Base-by-base conservation (phyloP, 768 basidiomycete species). In the Lenzites betulinus region DNA sequence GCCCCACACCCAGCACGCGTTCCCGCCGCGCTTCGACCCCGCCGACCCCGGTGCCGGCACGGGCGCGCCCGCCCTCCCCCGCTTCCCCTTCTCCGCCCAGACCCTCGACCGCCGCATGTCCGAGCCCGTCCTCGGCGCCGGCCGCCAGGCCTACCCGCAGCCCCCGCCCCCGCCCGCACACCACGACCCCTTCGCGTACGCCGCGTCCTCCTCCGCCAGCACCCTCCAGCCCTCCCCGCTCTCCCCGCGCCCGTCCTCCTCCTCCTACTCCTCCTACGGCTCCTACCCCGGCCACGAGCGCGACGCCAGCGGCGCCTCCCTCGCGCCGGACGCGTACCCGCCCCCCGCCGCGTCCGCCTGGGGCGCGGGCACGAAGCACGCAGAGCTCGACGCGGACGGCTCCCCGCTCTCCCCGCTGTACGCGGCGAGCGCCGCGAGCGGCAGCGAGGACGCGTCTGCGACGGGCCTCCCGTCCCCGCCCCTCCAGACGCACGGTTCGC, bases 21-120 rank as follows among this genome's bases (percentile, higher is more conserved):
- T 63, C 33, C 57, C 55, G 33, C 54, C 53, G 33, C 44, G 54
- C 51, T 62, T 53, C 36, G 55, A 49, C 8, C 15, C 51, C 43
- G 48, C 57, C n/a, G n/a, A n/a, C n/a, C n/a, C n/a, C n/a, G n/a
- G n/a, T n/a, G n/a, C n/a, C n/a, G n/a, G n/a, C n/a, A n/a, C n/a
- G n/a, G n/a, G n/a, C n/a, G n/a, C n/a, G 16, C 38, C 58, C 23
- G 36, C 36, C 22, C 38, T 57, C 7, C 41, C 54, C 35, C 58
- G 59, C 58, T 42, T 54, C 30, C 63, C 58, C 33, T 59, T 49
- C 59, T 12, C 47, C 30, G 58, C 54, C 42, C 64, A 75, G 58
- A 69, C 77, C 63, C 73, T 81, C 58, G 85, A 86, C 75, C 83
- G 86, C 69, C 83, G 87, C 71, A 85, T 87, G 83, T 88, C 87